Conservation (phyloP, 2,329 filamentous ascomycete species). For the Pseudocercospora crystallina region DNA sequence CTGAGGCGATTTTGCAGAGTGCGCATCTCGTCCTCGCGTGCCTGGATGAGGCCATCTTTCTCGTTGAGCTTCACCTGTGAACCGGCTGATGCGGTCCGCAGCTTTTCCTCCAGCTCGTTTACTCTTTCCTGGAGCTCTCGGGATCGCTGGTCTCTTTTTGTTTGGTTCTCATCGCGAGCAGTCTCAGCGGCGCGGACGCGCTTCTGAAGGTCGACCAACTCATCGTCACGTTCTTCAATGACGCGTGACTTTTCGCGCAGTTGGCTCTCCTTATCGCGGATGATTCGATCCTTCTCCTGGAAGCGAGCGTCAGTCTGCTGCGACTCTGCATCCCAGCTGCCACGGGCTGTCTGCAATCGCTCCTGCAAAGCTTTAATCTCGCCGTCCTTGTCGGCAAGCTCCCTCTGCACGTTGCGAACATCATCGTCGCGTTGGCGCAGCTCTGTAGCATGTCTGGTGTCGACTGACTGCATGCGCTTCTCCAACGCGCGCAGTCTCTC, state of each 20-base stretch:
- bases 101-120: conserved; percentile 51
- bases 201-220: conserved; percentile 50
- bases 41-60: conserved; percentile 41
- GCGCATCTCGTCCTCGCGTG: conserved; percentile 43
- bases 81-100: conserved; percentile 41
- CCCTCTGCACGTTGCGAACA: conserved; percentile 61
- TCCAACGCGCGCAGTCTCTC: conserved; percentile 35
- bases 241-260: conserved; percentile 72
- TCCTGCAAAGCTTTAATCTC: conserved; percentile 39
- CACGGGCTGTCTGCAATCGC: conserved; percentile 38
- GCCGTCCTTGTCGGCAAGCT: conserved; percentile 38
- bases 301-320: conserved; percentile 38
- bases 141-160: conserved; percentile 56
- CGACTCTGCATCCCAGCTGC: conserved; percentile 40
- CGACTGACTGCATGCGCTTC: conserved; percentile 32
- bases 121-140: conserved; percentile 48
- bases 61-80: conserved; percentile 45
- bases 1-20: conserved; percentile 33
- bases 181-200: conserved; percentile 30
- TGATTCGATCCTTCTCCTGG: conserved; percentile 40
- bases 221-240: conserved; percentile 73
- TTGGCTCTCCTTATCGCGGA: conserved; percentile 74
- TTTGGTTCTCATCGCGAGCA: conserved; percentile 28
- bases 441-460: conserved; percentile 21
- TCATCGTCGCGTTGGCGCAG: conserved; percentile 40